Base-by-base conservation (phyloP, 192 early-diverging fungal species). In the Backusella luteola region DNA sequence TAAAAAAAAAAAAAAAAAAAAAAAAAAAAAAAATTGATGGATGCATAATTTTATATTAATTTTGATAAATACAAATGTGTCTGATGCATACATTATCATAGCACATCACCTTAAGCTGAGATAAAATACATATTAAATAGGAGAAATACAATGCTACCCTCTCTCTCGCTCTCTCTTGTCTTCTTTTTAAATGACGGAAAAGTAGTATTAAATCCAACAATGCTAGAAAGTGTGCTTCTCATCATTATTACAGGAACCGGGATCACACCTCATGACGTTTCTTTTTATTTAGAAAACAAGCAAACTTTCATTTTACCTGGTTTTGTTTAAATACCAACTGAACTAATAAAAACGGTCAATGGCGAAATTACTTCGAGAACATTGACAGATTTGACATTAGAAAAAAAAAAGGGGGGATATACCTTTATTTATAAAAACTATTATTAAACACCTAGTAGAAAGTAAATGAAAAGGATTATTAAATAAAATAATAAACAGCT, bases 331-430 rank as follows among this genome's bases (percentile, higher is more conserved):
- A 42, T 29, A 36, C 1, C 0, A 38, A 42, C 23, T 14, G 34
- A 23, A 36, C 19, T 11, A 26, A 26, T 29, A 14, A 39, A 41
- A 38, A 35, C 23, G 41, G 36, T 39, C 21, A 15, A 36, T 39
- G 44, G 42, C 34, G 67, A 59, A 46, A 34, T 44, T 23, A 35
- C 74, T 66, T 75, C 73, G 15, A 79, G 73, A 36, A 67, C 67
- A 52, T 70, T 79, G 66, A 74, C 78, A 67, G 78, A 70, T 73
- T 67, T 79, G 23, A 79, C 78, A 52, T 68, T 79, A 49, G 66
- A 53, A 69, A 79, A 52, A 39, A 39, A 68, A 79, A 74, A 49
- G 56, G 49, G 15, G 63, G 49, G 26, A 59, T 79, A 6, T 41
- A 32, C 32, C 73, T 21, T 36, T 38, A 44, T 69, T 79, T 26